These are phyloP conservation scores for Alternaria longipes DNA, from an alignment of 2,329 filamentous ascomycete species.

Conservation along the genomic window DNA sequence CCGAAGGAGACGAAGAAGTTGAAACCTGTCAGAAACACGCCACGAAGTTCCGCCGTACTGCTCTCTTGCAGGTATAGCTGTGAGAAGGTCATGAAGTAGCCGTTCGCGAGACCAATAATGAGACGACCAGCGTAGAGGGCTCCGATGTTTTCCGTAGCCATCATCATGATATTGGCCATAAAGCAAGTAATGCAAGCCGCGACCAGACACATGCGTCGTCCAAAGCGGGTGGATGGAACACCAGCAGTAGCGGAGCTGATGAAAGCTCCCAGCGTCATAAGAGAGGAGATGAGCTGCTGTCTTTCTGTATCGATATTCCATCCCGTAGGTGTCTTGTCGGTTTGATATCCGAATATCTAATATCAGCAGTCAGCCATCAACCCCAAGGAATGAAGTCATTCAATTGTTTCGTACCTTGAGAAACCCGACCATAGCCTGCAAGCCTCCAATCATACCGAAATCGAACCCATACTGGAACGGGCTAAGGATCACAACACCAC, in stretches of 20 bases:
- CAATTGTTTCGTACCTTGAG: conserved; percentile 48
- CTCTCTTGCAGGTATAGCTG: conserved; percentile 63
- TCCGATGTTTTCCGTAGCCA: conserved; percentile 63
- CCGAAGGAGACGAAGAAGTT: conserved; percentile 60
- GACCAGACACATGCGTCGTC: conserved; percentile 58
- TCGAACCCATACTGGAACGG: conserved; percentile 65
- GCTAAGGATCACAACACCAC: conserved; percentile 58
- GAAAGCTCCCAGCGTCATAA: conserved; percentile 59
- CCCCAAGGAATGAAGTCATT: too few relatives aligned
- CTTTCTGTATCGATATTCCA: conserved; percentile 55
- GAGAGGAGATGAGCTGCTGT: conserved; percentile 57
- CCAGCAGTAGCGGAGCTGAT: conserved; percentile 54
- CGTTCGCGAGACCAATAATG: conserved; percentile 65
- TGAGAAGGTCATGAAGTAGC: conserved; percentile 65
- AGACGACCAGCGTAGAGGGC: conserved; percentile 65
- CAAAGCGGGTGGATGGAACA: conserved; percentile 53
- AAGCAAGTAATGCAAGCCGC: conserved; percentile 60
- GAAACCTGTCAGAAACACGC: conserved; percentile 59
- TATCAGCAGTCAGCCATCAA: neutral
- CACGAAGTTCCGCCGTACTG: conserved; percentile 61
- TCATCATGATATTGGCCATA: conserved; percentile 66
- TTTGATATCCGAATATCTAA: conserved; percentile 45
- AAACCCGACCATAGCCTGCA: conserved; percentile 63
- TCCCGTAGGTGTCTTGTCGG: conserved; percentile 45
- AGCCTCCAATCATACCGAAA: conserved; percentile 61